Conservation (phyloP, 768 basidiomycete genomes). For the Macrocybe gigantea region DNA sequence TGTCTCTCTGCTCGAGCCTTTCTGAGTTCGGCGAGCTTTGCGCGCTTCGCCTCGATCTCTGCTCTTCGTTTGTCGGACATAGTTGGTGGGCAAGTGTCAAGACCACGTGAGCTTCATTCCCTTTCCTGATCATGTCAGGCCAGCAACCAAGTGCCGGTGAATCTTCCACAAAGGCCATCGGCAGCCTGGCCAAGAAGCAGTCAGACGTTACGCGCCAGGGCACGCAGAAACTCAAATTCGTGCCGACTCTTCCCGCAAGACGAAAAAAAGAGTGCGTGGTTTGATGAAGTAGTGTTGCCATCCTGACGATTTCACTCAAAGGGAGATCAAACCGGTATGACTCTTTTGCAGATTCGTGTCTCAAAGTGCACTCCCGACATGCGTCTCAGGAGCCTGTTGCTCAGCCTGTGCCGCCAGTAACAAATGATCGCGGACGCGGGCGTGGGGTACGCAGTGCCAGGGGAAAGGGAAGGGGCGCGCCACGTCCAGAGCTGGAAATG, state of each 20-base stretch:
- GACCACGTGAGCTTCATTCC: not conserved
- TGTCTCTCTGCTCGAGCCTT: constrained; percentile 71
- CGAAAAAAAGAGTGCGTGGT: constrained; percentile 74
- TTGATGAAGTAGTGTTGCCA: constrained; percentile 4
- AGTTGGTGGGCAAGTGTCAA: not conserved
- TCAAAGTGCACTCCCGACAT: constrained; percentile 38
- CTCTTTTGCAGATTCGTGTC: not conserved
- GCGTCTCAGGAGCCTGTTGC: constrained; percentile 18
- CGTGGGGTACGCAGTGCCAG: constrained; percentile 45
- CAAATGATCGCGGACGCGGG: constrained; percentile 35
- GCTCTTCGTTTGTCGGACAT: constrained; percentile 68
- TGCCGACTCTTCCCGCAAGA: constrained; percentile 68
- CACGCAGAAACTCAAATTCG: constrained; percentile 74
- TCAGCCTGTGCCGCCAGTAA: constrained; percentile 3
- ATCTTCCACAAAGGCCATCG: constrained; percentile 57
- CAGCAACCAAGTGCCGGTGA: constrained; percentile 22
- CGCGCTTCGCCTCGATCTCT: constrained; percentile 88
- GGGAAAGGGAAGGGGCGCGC: constrained; percentile 47
- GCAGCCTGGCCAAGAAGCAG: constrained; percentile 68
- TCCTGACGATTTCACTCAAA: constrained; percentile 17
- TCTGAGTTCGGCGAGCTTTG: constrained; percentile 80
- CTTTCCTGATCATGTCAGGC: constrained; percentile 14
- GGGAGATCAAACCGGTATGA: constrained; percentile 63
- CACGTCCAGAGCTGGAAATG: constrained; percentile 61
- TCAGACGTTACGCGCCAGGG: constrained; percentile 70